Conservation (phyloP, 805 yeast species). For the Naumovozyma baii region DNA sequence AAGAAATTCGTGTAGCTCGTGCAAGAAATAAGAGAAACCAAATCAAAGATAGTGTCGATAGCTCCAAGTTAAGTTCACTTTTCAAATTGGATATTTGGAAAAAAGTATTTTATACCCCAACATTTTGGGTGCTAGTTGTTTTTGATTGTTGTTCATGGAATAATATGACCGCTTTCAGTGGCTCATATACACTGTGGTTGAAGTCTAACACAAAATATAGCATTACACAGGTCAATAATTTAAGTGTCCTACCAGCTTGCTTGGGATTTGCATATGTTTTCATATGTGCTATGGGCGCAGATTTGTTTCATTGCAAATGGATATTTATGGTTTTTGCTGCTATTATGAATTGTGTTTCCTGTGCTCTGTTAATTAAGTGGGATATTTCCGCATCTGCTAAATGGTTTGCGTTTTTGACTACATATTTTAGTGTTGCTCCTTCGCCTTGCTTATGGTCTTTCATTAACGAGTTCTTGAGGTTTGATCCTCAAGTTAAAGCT, state of each 20-base stretch:
- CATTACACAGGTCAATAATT: slow-evolving; percentile 38
- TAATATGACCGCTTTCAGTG: slow-evolving; percentile 46
- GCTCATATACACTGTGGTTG: slow-evolving; percentile 56
- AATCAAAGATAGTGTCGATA: slow-evolving; percentile 25
- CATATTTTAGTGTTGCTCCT: slow-evolving; percentile 54
- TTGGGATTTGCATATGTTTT: slow-evolving; percentile 45
- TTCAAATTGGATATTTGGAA: slow-evolving; percentile 43
- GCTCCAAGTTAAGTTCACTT: slow-evolving; percentile 20
- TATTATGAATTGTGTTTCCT: slow-evolving; percentile 45
- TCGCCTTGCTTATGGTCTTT: slow-evolving; percentile 53
- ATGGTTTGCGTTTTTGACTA: slow-evolving; percentile 55
- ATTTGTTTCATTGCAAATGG: slow-evolving; percentile 42
- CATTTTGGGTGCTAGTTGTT: slow-evolving; percentile 45
- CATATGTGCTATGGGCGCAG: slow-evolving; percentile 40
- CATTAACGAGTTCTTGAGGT: slow-evolving; percentile 48
- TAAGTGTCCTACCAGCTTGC: slow-evolving; percentile 49
- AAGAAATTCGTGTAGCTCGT: slow-evolving; percentile 48
- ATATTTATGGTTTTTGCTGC: slow-evolving; percentile 44
- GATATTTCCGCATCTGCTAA: slow-evolving; percentile 46
- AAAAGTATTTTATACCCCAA: slow-evolving; percentile 42
- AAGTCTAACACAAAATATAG: slow-evolving; percentile 38
- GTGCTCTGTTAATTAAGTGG: slow-evolving; percentile 50
- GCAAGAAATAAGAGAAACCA: slow-evolving; percentile 31
- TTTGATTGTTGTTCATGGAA: slow-evolving; percentile 56
- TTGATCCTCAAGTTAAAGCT: slow-evolving; percentile 47